phyloP scores from a whole-genome alignment of 2,329 filamentous ascomycete genomes.

The Alternaria sp. region DNA sequence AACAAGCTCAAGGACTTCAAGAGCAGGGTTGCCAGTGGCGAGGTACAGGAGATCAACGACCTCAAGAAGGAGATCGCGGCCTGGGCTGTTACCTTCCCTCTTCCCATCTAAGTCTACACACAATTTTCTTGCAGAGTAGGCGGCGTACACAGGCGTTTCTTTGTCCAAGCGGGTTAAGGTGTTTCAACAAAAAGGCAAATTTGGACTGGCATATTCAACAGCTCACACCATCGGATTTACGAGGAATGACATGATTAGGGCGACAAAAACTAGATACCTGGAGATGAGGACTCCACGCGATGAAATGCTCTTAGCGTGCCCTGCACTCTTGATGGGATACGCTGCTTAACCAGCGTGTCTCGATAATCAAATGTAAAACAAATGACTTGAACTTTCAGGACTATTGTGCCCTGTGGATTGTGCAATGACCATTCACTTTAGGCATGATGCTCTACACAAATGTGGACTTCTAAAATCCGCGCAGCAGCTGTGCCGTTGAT shows the following conservation, averaged over 20 bases:
- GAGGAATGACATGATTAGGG: conserved; percentile 9
- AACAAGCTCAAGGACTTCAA: conserved; percentile 99
- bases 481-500: not conserved
- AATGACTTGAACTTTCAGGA: not conserved
- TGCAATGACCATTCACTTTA: not conserved
- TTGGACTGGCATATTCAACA: conserved; percentile 34
- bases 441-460: not conserved
- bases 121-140: conserved; percentile 3
- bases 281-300: not conserved
- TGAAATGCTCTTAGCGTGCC: not conserved
- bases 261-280: not conserved
- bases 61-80: conserved; percentile 87
- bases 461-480: not conserved
- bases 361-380: not conserved
- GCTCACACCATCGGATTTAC: conserved; percentile 14
- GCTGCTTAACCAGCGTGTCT: not conserved
- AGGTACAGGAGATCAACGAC: conserved; percentile 79
- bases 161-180: not conserved
- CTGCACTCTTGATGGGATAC: not conserved
- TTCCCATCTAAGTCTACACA: conserved; percentile 68
- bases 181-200: conserved; percentile 36
- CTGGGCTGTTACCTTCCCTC: conserved; percentile 90
- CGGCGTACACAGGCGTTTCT: conserved; percentile 27
- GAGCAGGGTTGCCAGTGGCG: conserved; percentile 81
- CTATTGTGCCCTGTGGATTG: not conserved